Percentiles rank a stretch among this genome's conserved stretches.
These are phyloP conservation scores for Rosa chinensis DNA, from an alignment of 306 rosid genomes.

Conservation along the genomic window DNA sequence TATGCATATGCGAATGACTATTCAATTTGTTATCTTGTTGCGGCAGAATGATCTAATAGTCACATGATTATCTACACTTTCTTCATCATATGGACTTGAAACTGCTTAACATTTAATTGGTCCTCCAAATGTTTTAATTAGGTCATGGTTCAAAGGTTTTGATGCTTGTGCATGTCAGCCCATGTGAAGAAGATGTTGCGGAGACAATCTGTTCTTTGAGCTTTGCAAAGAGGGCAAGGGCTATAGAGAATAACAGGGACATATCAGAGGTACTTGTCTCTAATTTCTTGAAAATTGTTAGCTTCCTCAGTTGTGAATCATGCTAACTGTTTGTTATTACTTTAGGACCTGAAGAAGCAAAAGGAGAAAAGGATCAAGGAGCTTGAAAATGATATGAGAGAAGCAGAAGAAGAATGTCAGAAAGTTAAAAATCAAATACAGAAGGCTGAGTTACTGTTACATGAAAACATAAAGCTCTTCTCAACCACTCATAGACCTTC, in stretches of 20 bases:
- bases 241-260: conserved; percentile 64
- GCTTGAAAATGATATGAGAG: conserved; percentile 69
- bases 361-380: conserved; percentile 58
- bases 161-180: conserved; percentile 92
- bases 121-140: conserved; percentile 31
- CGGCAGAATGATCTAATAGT: not conserved
- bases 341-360: conserved; percentile 76
- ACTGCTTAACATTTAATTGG: conserved; percentile 10
- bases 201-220: conserved; percentile 86
- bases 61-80: not conserved
- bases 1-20: not conserved
- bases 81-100: not conserved
- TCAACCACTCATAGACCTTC: conserved; percentile 27
- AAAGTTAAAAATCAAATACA: conserved; percentile 52
- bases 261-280: conserved; percentile 51
- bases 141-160: conserved; percentile 87
- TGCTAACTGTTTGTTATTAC: conserved; percentile 17
- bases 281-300: conserved; percentile 20
- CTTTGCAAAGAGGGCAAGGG: conserved; percentile 89
- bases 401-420: conserved; percentile 58
- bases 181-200: conserved; percentile 72
- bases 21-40: conserved; percentile 3
- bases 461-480: conserved; percentile 46
- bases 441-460: conserved; percentile 49
- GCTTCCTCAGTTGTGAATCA: not conserved